These are phyloP conservation scores for Coniferiporia sulphurascens DNA, from an alignment of 1,284 basidiomycete species.

Conservation along the genomic window DNA sequence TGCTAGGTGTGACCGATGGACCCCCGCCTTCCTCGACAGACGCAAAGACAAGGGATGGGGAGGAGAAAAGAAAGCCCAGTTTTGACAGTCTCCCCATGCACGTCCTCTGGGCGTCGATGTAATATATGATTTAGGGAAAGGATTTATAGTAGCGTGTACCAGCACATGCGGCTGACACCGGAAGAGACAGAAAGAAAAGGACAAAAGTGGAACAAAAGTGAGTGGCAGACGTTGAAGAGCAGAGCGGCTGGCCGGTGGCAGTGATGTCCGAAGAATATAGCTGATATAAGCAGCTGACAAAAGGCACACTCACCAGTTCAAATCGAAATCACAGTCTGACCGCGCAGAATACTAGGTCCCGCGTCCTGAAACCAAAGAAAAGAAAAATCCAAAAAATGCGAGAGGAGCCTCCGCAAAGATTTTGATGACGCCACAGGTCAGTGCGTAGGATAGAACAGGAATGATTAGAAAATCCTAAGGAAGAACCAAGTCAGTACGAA, in stretches of 20 bases:
- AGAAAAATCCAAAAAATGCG: background rate
- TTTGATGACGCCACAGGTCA: background rate
- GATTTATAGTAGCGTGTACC: background rate
- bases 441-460: background rate
- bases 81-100: background rate
- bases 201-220: background rate
- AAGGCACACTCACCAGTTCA: conserved; percentile 11
- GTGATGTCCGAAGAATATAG: background rate
- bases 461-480: background rate
- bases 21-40: background rate
- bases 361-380: background rate
- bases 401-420: background rate
- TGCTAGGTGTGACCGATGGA: background rate
- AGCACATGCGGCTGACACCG: background rate
- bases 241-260: background rate
- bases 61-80: background rate
- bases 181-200: background rate
- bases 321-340: conserved; percentile 1
- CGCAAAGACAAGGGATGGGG: background rate
- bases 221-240: background rate
- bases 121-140: background rate
- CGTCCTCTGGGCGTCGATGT: background rate
- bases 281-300: background rate
- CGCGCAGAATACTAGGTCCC: background rate
- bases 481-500: background rate